Base-by-base conservation (phyloP, 1,284 basidiomycete species). In the Boletus sp. region DNA sequence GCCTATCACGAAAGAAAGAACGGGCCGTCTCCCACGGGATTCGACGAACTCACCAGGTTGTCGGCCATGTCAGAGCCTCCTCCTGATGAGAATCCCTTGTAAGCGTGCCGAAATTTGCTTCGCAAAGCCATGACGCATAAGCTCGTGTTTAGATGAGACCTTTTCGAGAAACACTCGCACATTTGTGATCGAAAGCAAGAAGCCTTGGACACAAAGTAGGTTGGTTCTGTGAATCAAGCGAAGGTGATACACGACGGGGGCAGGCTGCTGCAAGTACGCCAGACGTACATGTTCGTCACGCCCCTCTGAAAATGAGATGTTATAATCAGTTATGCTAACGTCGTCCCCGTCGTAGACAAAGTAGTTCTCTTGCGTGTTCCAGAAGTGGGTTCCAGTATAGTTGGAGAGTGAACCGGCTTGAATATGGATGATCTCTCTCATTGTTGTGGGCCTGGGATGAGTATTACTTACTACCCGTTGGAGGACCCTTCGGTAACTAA, bases 361-460 rank as follows among this genome's bases (percentile, higher is more conserved):
- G 61, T 89, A 89, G 53, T 65, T 72, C 61, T 88, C 82, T 62
- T 88, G 85, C 0, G 84, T 76, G 60, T 89, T 89, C 84, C 85
- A 90, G 58, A 86, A 89, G 60, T 90, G 88, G 0, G 84, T 79
- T 42, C 84, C 85, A 19, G 77, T 67, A 59, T 81, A 78, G 59
- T 89, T 89, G 16, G 87, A 74, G 40, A 78, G 57, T 26, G 72
- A 66, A 37, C 87, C 86, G 1, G 83, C 83, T 65, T 89, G 87
- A 44, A 90, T 71, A 61, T 90, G 82, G 51, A 90, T 66, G 54
- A 89, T 87, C 60, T 90, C 88, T 58, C 74, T 80, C 86, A 89
- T 88, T 27, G 40, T n/a, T 25, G 37, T 39, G 8, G 8, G 26
- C 5, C 43, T 8, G 22, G 14, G 17, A 5, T 17, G 14, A 17